These are phyloP conservation scores for Mycena albidolilacea DNA, from an alignment of 768 basidiomycete species.

Conservation along the genomic window DNA sequence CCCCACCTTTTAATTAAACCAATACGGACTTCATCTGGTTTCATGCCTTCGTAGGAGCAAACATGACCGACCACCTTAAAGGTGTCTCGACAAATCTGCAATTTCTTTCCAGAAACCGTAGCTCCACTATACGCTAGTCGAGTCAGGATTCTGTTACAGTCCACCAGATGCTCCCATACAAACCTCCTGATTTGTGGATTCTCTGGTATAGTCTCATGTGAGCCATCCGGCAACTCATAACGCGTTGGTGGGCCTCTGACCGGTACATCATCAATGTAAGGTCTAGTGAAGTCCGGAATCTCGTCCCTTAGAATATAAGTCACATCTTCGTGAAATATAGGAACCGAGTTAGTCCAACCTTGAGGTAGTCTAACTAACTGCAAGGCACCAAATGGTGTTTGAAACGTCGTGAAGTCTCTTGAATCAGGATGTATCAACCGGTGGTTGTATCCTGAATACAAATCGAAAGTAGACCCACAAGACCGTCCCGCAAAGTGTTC, in stretches of 20 bases:
- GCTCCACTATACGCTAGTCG: neutral
- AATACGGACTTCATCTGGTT: neutral
- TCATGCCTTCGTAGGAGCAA: neutral
- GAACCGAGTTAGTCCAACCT: neutral
- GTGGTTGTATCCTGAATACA: neutral
- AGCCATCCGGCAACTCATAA: neutral
- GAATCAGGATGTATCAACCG: neutral
- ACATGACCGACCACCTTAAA: neutral
- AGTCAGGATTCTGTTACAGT: neutral
- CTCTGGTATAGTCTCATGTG: neutral
- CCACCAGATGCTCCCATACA: neutral
- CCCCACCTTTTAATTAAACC: conserved; percentile 10
- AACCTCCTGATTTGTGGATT: neutral
- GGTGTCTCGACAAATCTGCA: neutral
- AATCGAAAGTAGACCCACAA: neutral
- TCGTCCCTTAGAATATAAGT: neutral
- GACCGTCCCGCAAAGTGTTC: neutral
- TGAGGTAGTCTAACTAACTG: neutral
- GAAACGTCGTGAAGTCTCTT: neutral
- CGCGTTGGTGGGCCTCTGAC: neutral
- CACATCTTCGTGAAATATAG: neutral
- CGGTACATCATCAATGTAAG: neutral
- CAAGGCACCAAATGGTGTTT: neutral
- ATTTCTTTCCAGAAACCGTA: neutral
- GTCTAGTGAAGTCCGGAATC: neutral